Conservation (phyloP, 2,329 filamentous ascomycete species). For the Curvularia eragrostidis region DNA sequence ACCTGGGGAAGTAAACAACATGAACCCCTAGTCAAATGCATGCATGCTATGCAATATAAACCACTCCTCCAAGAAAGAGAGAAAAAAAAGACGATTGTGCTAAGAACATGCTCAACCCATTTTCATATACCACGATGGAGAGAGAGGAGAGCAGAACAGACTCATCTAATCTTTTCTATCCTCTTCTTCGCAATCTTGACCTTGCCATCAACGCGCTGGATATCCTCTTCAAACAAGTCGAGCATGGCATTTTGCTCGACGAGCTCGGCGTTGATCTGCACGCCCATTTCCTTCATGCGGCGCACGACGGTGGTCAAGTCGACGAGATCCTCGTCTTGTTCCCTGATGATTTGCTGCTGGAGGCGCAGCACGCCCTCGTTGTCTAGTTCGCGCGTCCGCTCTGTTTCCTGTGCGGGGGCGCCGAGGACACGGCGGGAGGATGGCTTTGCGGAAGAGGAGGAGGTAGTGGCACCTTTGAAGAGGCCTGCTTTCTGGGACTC, state of each 20-base stretch:
- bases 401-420: constrained; percentile 74
- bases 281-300: constrained; percentile 77
- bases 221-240: constrained; percentile 69
- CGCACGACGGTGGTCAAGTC: constrained; percentile 72
- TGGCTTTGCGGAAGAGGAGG: constrained; percentile 14
- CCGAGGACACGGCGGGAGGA: constrained; percentile 72
- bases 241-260: constrained; percentile 76
- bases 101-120: neutral
- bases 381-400: constrained; percentile 76
- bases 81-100: neutral
- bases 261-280: constrained; percentile 77
- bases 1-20: neutral
- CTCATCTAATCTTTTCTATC: constrained; percentile 65
- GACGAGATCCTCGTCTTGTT: constrained; percentile 77
- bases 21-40: neutral
- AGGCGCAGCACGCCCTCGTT: constrained; percentile 76
- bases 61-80: neutral
- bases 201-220: constrained; percentile 70
- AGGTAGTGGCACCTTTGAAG: constrained; percentile 36
- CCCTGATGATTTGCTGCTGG: constrained; percentile 74
- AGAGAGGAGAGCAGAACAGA: no score
- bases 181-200: constrained; percentile 76
- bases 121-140: neutral
- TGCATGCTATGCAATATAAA: neutral
- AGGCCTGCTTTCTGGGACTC: constrained; percentile 46